A percentile compares a stretch with the other conserved stretches of the same genome.
These are phyloP conservation scores for Ceratobasidium sp. DNA, from an alignment of 1,284 basidiomycete species.

Conservation along the genomic window DNA sequence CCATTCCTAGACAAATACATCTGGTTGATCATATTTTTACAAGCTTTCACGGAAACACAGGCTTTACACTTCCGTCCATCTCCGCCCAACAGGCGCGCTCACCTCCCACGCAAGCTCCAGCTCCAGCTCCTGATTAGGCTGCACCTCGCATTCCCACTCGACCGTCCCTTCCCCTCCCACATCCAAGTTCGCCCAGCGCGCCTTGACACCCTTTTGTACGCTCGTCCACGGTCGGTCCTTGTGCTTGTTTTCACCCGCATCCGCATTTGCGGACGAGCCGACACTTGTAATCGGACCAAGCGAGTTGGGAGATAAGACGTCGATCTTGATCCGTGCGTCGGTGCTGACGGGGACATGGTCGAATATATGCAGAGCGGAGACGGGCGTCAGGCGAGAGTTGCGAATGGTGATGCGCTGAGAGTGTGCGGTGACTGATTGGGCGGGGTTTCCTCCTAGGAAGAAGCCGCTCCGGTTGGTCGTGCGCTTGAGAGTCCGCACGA, in stretches of 20 bases:
- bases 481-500: constrained; percentile 45
- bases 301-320: constrained; percentile 49
- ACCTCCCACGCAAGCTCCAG: constrained; percentile 51
- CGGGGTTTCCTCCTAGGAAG: constrained; percentile 40
- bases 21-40: no score
- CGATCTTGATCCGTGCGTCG: constrained; percentile 51
- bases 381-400: constrained; percentile 48
- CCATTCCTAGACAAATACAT: no score
- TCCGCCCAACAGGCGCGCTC: no score
- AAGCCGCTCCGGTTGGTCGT: constrained; percentile 9
- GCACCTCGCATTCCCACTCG: constrained; percentile 51
- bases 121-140: constrained; percentile 47
- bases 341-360: constrained; percentile 52
- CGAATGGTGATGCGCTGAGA: constrained; percentile 51
- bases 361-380: constrained; percentile 48
- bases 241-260: constrained; percentile 25
- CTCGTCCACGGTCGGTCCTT: constrained; percentile 21
- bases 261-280: constrained; percentile 24
- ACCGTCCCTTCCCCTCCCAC: constrained; percentile 50
- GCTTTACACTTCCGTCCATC: no score
- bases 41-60: no score
- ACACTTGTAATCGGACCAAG: constrained; percentile 31
- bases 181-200: constrained; percentile 38
- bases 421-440: constrained; percentile 43
- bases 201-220: constrained; percentile 43